Percentiles rank a stretch among this genome's conserved stretches.
Evolutionary conservation across 2,329 filamentous ascomycete species (phyloP).

Genomic region (Penicillium corylophilum): DNA sequence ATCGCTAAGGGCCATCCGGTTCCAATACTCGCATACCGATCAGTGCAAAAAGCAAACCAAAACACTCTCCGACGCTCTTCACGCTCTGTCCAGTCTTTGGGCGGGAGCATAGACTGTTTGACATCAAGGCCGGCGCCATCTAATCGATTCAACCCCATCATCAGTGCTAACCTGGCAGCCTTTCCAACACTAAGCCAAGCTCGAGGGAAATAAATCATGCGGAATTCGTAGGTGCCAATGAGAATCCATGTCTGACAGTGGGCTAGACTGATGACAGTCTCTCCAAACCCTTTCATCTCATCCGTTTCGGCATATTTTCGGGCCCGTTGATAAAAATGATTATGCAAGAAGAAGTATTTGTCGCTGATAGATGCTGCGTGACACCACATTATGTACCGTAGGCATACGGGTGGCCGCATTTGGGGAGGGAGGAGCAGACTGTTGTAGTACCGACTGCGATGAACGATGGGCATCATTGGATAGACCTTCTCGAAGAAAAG

Average conservation of each 20-base stretch:
- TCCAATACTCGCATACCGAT: constrained; percentile 91
- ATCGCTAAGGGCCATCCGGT: constrained; percentile 96
- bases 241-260: constrained; percentile 84
- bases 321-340: constrained; percentile 84
- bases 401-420: constrained; percentile 78
- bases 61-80: constrained; percentile 91
- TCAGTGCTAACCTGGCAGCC: constrained; percentile 76
- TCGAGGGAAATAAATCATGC: constrained; percentile 93
- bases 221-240: constrained; percentile 85
- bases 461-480: constrained; percentile 81
- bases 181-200: constrained; percentile 92
- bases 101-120: constrained; percentile 83
- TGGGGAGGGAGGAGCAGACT: constrained; percentile 86
- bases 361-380: constrained; percentile 81
- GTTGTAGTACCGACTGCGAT: constrained; percentile 81
- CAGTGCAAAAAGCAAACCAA: constrained; percentile 89
- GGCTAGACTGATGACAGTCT: constrained; percentile 79
- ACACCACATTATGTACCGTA: constrained; percentile 97
- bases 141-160: constrained; percentile 88
- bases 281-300: constrained; percentile 88
- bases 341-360: constrained; percentile 74
- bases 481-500: constrained; percentile 92
- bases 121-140: constrained; percentile 83
- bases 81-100: constrained; percentile 89
- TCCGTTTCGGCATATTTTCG: constrained; percentile 88